Base-by-base conservation (phyloP, 352 stramenopile genomes). In the Pythium monospermum region DNA sequence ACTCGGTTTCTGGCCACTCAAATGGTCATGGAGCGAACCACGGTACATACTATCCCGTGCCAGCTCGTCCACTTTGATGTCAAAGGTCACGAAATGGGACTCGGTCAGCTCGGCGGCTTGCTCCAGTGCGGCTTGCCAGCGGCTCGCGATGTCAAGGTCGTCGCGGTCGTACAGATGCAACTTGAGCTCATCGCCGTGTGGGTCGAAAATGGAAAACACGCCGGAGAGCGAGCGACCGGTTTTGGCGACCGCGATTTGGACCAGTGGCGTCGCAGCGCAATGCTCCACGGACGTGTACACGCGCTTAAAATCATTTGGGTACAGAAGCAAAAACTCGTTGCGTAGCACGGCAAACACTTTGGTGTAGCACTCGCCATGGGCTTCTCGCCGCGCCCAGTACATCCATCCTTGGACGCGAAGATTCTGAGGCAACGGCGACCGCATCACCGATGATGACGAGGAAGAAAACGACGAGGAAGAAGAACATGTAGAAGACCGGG, bases 41-140 rank as follows among this genome's bases (percentile, higher is more conserved):
- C 75, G 74, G 52, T 87, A 91, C 45, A 86, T 69, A 37, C 76
- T 91, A 31, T 50, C 48, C 36, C 79, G 74, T 8, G 79, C 64
- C 32, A 91, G 63, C 12, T 85, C 53, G 31, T 86, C 61, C 4
- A 83, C 76, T 32, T 82, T 80, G 46, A 87, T 47, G 19, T 81
- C 70, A 28, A 88, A 84, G 10, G 57, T 69, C n/a, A 58, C 53
- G 30, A 91, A 85, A 50, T 91, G 73, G 13, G 71, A 57, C 26
- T 74, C 61, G 3, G 79, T 91, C 19, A 85, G 62, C 31, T 81
- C 73, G 0, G 62, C 55, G 5, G 79, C 79, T 21, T 82, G 69
- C 47, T 85, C 73, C 2, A 91, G 60, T 10, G 73, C 69, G 3
- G 75, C 45, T 26, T 66, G 54, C 79, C 79, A 91, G 12, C 51